Evolutionary conservation across 495 filamentous ascomycete genomes (phyloP).

Genomic region (Trichoderma parareesei): DNA sequence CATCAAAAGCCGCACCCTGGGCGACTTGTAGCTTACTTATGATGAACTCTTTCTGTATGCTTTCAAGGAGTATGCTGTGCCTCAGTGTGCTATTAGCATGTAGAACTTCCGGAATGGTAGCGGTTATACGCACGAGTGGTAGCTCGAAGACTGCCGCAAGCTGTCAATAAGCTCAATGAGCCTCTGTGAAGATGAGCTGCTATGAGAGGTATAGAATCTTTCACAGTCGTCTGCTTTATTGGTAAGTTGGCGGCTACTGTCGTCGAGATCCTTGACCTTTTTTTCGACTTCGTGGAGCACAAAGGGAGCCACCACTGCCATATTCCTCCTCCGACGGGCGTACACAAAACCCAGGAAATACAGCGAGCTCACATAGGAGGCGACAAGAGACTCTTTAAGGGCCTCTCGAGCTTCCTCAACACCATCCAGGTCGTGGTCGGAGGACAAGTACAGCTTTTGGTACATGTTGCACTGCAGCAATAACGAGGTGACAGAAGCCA

Average conservation of each 20-base stretch:
- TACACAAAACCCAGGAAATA: not conserved
- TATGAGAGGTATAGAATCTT: not conserved
- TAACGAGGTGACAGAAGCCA: not conserved
- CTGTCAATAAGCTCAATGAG: not conserved
- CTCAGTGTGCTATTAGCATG: too few relatives aligned
- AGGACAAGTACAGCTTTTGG: not conserved
- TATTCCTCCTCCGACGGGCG: not conserved
- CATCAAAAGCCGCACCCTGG: slow-evolving; percentile 17
- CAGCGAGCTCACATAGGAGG: not conserved
- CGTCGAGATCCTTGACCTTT: not conserved
- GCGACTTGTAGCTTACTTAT: slow-evolving; percentile 6
- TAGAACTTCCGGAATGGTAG: too few relatives aligned
- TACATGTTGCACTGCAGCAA: not conserved
- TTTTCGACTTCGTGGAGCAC: not conserved
- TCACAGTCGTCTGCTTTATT: not conserved
- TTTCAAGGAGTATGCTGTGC: too few relatives aligned
- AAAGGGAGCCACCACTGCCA: not conserved
- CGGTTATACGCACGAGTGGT: too few relatives aligned
- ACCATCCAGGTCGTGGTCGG: not conserved
- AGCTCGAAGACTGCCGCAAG: not conserved
- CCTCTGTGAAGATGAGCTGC: not conserved
- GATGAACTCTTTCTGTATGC: not conserved
- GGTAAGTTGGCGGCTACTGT: not conserved
- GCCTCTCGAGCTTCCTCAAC: not conserved
- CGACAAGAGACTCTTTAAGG: not conserved